A percentile compares a stretch with the other conserved stretches of the same genome.
phyloP scores from a whole-genome alignment of 768 basidiomycete genomes.

The Pulveroboletus ravenelii region DNA sequence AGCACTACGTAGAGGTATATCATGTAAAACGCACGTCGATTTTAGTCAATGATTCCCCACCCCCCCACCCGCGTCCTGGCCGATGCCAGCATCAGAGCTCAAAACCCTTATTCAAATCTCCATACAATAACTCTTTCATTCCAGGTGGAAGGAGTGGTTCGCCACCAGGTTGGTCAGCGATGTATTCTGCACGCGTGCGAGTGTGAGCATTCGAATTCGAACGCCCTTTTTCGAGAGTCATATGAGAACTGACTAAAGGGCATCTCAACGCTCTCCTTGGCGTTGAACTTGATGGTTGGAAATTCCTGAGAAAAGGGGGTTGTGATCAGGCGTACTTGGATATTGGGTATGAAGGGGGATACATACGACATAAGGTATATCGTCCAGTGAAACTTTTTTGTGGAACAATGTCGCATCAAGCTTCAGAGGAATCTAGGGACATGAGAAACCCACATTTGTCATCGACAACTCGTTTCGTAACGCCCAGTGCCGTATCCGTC shows the following conservation, averaged over 20 bases:
- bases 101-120: constrained; percentile 84
- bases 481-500: constrained; percentile 93
- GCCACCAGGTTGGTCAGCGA: constrained; percentile 38
- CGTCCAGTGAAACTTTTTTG: constrained; percentile 51
- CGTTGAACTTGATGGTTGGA: constrained; percentile 85
- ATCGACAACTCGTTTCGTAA: constrained; percentile 77
- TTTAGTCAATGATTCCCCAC: no score
- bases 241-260: constrained; percentile 70
- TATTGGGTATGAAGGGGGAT: no score
- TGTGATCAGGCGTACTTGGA: background rate
- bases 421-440: background rate
- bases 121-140: constrained; percentile 80
- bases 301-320: constrained; percentile 53
- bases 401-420: background rate
- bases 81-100: constrained; percentile 35
- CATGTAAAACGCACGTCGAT: no score
- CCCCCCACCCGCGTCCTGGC: no score
- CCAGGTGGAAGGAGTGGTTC: constrained; percentile 82
- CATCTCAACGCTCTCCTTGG: constrained; percentile 94
- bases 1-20: no score
- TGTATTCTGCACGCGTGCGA: constrained; percentile 39
- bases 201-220: no score
- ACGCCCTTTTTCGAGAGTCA: background rate
- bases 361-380: constrained; percentile 71
- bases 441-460: constrained; percentile 51